Base-by-base conservation (phyloP, 768 basidiomycete genomes). In the Suillus clintonianus region DNA sequence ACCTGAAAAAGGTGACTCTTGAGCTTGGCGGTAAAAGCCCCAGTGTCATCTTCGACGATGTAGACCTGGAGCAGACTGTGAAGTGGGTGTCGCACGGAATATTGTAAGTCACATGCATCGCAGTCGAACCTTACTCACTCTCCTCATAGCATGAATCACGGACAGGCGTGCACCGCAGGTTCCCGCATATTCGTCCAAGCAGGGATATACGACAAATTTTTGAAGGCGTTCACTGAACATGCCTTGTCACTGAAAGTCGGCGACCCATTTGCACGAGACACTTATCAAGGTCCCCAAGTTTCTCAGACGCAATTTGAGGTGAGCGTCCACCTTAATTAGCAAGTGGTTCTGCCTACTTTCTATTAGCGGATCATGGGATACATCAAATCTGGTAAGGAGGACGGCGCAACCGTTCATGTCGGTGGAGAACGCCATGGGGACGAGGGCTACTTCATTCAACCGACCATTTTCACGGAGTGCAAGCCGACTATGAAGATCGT, bases 1-100 rank as follows among this genome's bases (percentile, higher is more conserved):
- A 92, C 74, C 73, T 91, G 64, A 92, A 91, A 78, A 81, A 82
- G 47, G 85, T 89, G 48, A 86, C 88, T 11, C 85, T 91, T 64
- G 89, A 91, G 75, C 81, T 92, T 37, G 90, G 89, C n/a, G 89
- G 88, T n/a, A 89, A 89, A 75, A 82, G 77, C 51, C 85, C 85
- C 37, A 82, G 78, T 63, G 80, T 91, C 68, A 79, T 91, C 62
- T 89, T 88, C 70, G 80, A 89, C 59, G 84, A 86, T 63, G 85
- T 85, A 15, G 81, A 89, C 70, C 67, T 89, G 36, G 84, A 89
- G 19, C 76, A 84, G 65, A 84, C 86, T 9, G 80, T 87, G 37
- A 76, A 81, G 51, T 90, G 86, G 86, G 75, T 85, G 0, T 77
- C 82, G 0, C 80, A 84, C 68, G 88, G 87, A 24, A 81, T 89